Conservation (phyloP, 441 rosid species). For the Euphorbia schlechtendalii region DNA sequence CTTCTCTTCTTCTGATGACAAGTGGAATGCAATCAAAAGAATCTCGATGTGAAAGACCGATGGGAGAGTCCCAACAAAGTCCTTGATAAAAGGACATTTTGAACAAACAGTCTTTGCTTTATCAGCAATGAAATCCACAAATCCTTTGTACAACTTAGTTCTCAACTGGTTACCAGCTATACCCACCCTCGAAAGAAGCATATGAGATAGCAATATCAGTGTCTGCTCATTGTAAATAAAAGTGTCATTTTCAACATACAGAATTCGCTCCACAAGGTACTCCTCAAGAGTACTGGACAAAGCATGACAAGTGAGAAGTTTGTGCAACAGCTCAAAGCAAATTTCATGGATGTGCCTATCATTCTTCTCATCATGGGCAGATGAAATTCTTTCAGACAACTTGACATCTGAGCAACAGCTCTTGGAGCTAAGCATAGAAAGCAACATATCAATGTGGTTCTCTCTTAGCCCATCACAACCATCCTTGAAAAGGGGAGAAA, state of each 20-base stretch:
- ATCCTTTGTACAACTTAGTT: conserved; percentile 52
- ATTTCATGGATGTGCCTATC: conserved; percentile 44
- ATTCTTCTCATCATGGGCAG: conserved; percentile 62
- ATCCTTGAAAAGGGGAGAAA: conserved; percentile 72
- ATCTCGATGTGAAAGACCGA: conserved; percentile 90
- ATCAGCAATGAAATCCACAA: conserved; percentile 54
- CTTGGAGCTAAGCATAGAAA: conserved; percentile 57
- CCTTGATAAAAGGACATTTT: conserved; percentile 53
- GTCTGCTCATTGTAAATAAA: conserved; percentile 75
- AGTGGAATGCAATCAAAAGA: conserved; percentile 92
- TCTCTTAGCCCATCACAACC: conserved; percentile 58
- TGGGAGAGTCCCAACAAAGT: conserved; percentile 72
- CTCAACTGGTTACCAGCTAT: conserved; percentile 70
- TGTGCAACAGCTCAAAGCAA: conserved; percentile 73
- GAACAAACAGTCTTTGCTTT: conserved; percentile 49
- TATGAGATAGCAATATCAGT: conserved; percentile 67
- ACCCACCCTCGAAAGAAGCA: conserved; percentile 61
- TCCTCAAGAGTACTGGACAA: conserved; percentile 69
- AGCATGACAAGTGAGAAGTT: conserved; percentile 56
- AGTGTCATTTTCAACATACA: conserved; percentile 63
- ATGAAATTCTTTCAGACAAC: conserved; percentile 41
- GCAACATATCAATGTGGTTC: conserved; percentile 78
- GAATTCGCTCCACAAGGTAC: conserved; percentile 69
- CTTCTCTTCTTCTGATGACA: conserved; percentile 81
- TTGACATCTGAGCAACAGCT: conserved; percentile 41